Percentiles rank a stretch among this genome's conserved stretches.
Conservation (phyloP, 371 early-diverging fungal genomes). For the Batrachochytrium dendrobatidis region DNA sequence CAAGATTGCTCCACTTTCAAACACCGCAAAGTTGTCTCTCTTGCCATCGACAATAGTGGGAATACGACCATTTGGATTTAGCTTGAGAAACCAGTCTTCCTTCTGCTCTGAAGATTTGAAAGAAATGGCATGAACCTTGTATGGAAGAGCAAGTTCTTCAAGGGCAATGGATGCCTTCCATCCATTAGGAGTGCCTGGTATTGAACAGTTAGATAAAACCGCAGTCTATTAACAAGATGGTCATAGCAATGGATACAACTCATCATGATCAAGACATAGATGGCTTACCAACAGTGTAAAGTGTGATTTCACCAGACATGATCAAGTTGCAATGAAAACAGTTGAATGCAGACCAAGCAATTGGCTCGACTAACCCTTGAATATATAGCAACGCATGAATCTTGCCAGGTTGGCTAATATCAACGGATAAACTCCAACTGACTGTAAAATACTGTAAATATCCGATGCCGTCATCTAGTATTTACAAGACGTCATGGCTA, state of each 20-base stretch:
- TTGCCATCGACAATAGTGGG: slow-evolving; percentile 41
- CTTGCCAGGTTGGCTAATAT: too few relatives aligned
- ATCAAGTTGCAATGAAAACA: too few relatives aligned
- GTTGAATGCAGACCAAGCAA: too few relatives aligned
- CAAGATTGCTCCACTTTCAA: slow-evolving; percentile 48
- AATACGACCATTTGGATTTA: slow-evolving; percentile 49
- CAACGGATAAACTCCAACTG: too few relatives aligned
- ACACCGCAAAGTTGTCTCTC: slow-evolving; percentile 39
- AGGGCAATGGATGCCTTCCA: slow-evolving; percentile 33
- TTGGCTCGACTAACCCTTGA: too few relatives aligned
- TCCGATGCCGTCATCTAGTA: too few relatives aligned
- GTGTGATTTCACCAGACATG: slow-evolving; percentile 10
- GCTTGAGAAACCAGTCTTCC: slow-evolving; percentile 43
- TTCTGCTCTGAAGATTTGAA: slow-evolving; percentile 42
- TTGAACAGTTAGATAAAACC: slow-evolving; percentile 2
- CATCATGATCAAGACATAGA: background rate
- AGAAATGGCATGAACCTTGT: slow-evolving; percentile 23
- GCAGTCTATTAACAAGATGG: background rate
- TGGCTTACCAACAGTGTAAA: slow-evolving; percentile 20
- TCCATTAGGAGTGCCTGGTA: slow-evolving; percentile 30
- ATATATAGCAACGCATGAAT: too few relatives aligned
- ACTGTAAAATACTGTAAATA: too few relatives aligned
- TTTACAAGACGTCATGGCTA: too few relatives aligned
- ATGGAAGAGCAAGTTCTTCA: slow-evolving; percentile 35
- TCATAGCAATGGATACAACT: too few relatives aligned